Conservation (phyloP, 106 monocot genomes). For the Acanthochlamys bracteata region DNA sequence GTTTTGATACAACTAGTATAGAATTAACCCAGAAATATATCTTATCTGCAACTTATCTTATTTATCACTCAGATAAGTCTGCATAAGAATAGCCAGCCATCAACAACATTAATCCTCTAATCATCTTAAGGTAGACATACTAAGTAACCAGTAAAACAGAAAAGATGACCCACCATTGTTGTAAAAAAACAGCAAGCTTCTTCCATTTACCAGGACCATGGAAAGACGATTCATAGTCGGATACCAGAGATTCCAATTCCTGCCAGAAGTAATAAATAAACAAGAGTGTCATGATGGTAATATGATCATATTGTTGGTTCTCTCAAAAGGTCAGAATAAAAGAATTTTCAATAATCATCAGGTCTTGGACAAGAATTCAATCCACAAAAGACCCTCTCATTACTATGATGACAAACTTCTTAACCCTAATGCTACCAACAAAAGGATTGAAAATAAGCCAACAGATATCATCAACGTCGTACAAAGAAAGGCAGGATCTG, state of each 20-base stretch:
- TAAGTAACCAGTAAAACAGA: not conserved
- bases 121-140: too few species aligned
- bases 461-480: not conserved
- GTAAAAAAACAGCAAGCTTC: slow-evolving; percentile 58
- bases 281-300: not conserved
- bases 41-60: too few species aligned
- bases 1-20: too few species aligned
- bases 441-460: not conserved
- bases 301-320: not conserved
- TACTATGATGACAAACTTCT: too few species aligned
- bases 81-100: not conserved
- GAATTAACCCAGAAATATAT: too few species aligned
- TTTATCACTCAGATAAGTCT: too few species aligned
- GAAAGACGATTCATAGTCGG: slow-evolving; percentile 54
- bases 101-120: not conserved
- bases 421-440: too few species aligned
- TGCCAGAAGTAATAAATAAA: slow-evolving; percentile 11
- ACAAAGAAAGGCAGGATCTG: not conserved
- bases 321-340: not conserved
- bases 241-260: slow-evolving; percentile 52
- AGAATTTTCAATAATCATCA: not conserved
- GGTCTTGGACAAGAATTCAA: too few species aligned
- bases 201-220: slow-evolving; percentile 82
- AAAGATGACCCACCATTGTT: slow-evolving; percentile 46
- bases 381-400: too few species aligned